Conservation (phyloP, 768 basidiomycete genomes). For the Macrolepiota dolichaula region DNA sequence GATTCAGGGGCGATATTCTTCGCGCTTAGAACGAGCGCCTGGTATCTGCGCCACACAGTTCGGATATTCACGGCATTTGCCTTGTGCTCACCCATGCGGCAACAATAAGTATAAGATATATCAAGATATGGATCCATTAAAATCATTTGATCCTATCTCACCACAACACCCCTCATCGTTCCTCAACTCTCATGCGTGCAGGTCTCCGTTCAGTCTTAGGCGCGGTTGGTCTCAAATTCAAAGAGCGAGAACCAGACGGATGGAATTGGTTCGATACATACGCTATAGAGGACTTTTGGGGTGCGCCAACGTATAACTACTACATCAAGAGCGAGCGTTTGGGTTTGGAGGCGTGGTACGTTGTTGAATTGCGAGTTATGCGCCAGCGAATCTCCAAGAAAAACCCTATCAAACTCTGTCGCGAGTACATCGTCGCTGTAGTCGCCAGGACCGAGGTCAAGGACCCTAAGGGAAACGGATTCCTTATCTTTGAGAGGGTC, state of each 20-base stretch:
- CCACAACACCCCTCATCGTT: background rate
- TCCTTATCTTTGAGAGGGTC: background rate
- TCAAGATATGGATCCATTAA: background rate
- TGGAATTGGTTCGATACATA: background rate
- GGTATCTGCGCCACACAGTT: background rate
- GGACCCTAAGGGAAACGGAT: background rate
- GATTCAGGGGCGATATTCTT: background rate
- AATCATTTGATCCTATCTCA: background rate
- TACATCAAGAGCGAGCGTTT: background rate
- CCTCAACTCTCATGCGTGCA: background rate
- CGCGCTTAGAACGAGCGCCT: background rate
- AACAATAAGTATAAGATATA: background rate
- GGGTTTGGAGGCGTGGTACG: background rate
- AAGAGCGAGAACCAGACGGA: background rate
- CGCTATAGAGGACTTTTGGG: background rate
- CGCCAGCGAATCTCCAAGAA: background rate
- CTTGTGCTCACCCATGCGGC: background rate
- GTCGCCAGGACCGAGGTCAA: background rate
- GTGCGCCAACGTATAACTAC: background rate
- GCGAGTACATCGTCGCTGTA: background rate
- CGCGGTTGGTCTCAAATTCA: background rate
- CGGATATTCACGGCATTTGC: background rate
- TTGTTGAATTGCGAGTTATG: constrained; percentile 1
- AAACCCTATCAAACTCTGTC: background rate
- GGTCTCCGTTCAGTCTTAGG: background rate